These are phyloP conservation scores for Coprinopsis strossmayeri DNA, from an alignment of 768 basidiomycete genomes.

Conservation along the genomic window DNA sequence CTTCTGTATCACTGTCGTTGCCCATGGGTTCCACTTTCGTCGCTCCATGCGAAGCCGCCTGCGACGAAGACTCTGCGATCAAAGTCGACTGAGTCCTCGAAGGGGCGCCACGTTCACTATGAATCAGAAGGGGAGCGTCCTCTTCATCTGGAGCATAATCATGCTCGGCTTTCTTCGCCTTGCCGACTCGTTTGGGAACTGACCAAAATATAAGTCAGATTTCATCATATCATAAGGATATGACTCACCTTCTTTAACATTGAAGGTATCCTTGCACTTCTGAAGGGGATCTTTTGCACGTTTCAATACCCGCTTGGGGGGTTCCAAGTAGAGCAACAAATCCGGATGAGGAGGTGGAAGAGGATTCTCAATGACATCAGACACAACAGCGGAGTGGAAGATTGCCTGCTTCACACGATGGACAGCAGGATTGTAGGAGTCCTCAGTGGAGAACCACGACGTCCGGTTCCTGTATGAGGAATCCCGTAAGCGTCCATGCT, in stretches of 20 bases:
- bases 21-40: slow-evolving; percentile 25
- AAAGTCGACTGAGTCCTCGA: slow-evolving; percentile 9
- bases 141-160: slow-evolving; percentile 59
- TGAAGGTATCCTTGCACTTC: slow-evolving; percentile 59
- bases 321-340: slow-evolving; percentile 75
- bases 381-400: slow-evolving; percentile 78
- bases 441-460: slow-evolving; percentile 72
- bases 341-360: slow-evolving; percentile 84
- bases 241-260: slow-evolving; percentile 66
- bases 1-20: slow-evolving; percentile 50
- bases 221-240: background rate
- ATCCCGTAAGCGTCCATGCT: slow-evolving; percentile 1
- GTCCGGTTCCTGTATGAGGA: slow-evolving; percentile 37
- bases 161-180: slow-evolving; percentile 56
- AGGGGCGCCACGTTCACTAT: slow-evolving; percentile 24
- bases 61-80: slow-evolving; percentile 11
- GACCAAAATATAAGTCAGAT: background rate
- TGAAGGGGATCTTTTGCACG: slow-evolving; percentile 49
- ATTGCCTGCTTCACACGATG: slow-evolving; percentile 92
- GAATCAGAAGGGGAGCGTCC: slow-evolving; percentile 50
- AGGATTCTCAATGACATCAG: slow-evolving; percentile 67
- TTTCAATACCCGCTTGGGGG: slow-evolving; percentile 65
- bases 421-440: slow-evolving; percentile 84
- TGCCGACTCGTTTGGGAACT: slow-evolving; percentile 62
- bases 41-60: slow-evolving; percentile 15